These are phyloP conservation scores for Dipteronia sinensis DNA, from an alignment of 345 rosid species.

Conservation along the genomic window DNA sequence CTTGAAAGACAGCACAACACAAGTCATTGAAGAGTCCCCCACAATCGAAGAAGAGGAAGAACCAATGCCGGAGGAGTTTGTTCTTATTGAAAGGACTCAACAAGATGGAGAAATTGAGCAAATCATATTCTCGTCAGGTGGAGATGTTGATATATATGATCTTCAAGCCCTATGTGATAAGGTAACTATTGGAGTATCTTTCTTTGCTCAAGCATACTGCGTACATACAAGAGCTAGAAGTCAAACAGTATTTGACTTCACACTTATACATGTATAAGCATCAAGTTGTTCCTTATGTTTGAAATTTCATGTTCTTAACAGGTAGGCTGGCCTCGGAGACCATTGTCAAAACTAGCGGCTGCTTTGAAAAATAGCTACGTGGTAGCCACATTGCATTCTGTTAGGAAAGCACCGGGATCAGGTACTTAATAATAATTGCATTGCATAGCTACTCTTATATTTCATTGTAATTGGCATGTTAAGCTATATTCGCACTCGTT, in stretches of 20 bases:
- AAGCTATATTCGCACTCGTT: slow-evolving; percentile 16
- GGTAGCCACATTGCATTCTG: slow-evolving; percentile 88
- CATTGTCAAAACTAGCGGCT: slow-evolving; percentile 75
- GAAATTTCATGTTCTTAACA: slow-evolving; percentile 22
- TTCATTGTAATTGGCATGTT: slow-evolving; percentile 16
- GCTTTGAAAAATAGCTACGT: slow-evolving; percentile 95
- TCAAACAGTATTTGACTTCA: background rate
- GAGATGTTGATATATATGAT: slow-evolving; percentile 88
- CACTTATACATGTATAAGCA: background rate
- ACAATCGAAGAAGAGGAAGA: slow-evolving; percentile 65
- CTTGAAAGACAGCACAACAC: slow-evolving; percentile 58
- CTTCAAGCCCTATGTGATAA: slow-evolving; percentile 90
- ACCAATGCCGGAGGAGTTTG: slow-evolving; percentile 65
- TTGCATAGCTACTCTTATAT: background rate
- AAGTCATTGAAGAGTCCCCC: slow-evolving; percentile 71
- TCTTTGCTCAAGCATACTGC: background rate
- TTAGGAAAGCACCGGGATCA: slow-evolving; percentile 56
- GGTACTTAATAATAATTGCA: slow-evolving; percentile 42
- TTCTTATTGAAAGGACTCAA: slow-evolving; percentile 63
- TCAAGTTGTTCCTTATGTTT: background rate
- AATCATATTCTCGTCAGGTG: slow-evolving; percentile 87
- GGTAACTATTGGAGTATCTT: slow-evolving; percentile 37
- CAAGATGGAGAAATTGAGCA: slow-evolving; percentile 75
- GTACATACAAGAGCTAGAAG: background rate
- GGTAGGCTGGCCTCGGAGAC: slow-evolving; percentile 99